A percentile compares a stretch with the other conserved stretches of the same genome.
Evolutionary conservation across 805 yeast species (phyloP).

Genomic region (Saccharomycopsis fermentans): DNA sequence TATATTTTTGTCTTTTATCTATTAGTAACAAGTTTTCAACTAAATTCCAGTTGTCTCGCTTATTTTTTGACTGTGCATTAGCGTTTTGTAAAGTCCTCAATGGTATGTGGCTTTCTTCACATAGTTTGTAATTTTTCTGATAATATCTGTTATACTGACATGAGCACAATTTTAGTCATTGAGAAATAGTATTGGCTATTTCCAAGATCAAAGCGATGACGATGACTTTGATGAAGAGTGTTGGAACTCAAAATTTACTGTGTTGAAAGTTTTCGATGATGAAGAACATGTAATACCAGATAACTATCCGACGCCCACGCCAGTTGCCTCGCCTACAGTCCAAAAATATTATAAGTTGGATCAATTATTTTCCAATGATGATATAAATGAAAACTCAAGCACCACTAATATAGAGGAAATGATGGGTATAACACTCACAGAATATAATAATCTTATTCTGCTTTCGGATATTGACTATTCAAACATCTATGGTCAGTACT

Average conservation of each 20-base stretch:
- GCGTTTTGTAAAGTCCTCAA: not conserved
- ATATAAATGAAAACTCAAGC: not conserved
- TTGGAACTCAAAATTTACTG: not conserved
- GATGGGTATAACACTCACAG: not conserved
- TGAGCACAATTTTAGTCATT: not conserved
- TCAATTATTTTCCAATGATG: not conserved
- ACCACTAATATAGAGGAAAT: not conserved
- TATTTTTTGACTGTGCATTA: not conserved
- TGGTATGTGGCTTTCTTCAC: not conserved
- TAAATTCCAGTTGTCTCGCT: not conserved
- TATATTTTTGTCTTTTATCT: not conserved
- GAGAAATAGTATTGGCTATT: not conserved
- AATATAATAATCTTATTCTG: not conserved
- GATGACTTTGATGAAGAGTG: constrained; percentile 1
- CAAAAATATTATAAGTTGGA: not conserved
- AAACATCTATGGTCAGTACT: not conserved
- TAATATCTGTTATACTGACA: not conserved
- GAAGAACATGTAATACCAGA: not conserved
- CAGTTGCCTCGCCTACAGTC: not conserved
- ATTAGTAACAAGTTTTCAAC: not conserved
- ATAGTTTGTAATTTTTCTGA: not conserved
- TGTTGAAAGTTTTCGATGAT: not conserved
- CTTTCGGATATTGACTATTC: not conserved
- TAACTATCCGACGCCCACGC: not conserved
- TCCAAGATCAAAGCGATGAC: not conserved